Conservation (phyloP, 495 filamentous ascomycete species). For the Bacidia rubella region DNA sequence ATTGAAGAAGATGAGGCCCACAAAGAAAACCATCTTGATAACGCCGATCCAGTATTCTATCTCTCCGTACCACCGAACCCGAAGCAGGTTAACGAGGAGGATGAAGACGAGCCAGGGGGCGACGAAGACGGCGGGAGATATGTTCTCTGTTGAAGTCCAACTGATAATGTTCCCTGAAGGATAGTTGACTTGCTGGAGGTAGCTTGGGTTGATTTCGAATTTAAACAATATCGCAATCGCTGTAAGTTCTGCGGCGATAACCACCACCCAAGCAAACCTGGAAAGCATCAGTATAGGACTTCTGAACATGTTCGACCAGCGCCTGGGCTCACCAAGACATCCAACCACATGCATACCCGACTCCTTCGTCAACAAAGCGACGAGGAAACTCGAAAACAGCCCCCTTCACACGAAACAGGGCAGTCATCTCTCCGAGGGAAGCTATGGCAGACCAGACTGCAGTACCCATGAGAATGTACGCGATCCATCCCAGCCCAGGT, state of each 20-base stretch:
- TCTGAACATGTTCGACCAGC: not conserved
- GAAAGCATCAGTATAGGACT: not conserved
- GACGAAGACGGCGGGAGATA: slow-evolving; percentile 32
- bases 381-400: slow-evolving; percentile 37
- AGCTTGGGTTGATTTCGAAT: slow-evolving; percentile 30
- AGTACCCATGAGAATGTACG: slow-evolving; percentile 31
- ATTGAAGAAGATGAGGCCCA: slow-evolving; percentile 32
- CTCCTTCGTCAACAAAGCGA: slow-evolving; percentile 32
- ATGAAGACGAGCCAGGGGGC: slow-evolving; percentile 28
- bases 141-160: slow-evolving; percentile 21
- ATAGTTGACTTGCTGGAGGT: slow-evolving; percentile 22
- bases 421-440: slow-evolving; percentile 39
- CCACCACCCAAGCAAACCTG: slow-evolving; percentile 32
- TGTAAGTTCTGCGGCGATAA: slow-evolving; percentile 30
- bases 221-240: slow-evolving; percentile 31
- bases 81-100: slow-evolving; percentile 30
- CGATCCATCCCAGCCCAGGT: slow-evolving; percentile 26
- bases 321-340: slow-evolving; percentile 39
- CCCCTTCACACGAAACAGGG: slow-evolving; percentile 36
- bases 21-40: slow-evolving; percentile 34
- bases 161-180: slow-evolving; percentile 25
- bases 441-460: slow-evolving; percentile 38
- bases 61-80: slow-evolving; percentile 35
- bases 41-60: slow-evolving; percentile 35
- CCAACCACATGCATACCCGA: slow-evolving; percentile 41